Evolutionary conservation across 2,329 filamentous ascomycete species (phyloP), one percentile per base, ranked within the genome.

Genomic region (Decorospora gaudefroyi): DNA sequence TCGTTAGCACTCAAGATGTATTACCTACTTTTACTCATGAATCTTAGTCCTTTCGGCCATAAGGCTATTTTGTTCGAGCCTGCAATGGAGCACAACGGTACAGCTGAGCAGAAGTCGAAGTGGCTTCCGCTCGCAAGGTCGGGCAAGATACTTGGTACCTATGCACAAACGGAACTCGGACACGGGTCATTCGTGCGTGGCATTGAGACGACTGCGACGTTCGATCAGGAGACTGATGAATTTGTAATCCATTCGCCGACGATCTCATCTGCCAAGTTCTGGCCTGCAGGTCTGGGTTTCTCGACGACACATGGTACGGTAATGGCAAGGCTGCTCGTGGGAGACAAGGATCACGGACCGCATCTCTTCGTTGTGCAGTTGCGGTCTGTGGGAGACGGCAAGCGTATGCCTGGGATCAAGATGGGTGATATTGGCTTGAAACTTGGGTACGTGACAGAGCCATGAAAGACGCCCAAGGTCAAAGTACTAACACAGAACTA

Each of bases 321-420:
- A 1, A 72, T 78, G 17, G 76, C 76, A 0, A 74, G 76, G 32
- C 58, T 78, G 0, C 53, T 76, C 13, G 61, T 77, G 7, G 71
- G 71, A 4, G 19, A 36, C 3, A 31, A 49, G 23, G 45, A 22
- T 5, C 63, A 76, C 42, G 76, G 76, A 0, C 74, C 74, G 3
- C 76, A 78, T 57, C 69, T 74, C 8, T 79, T 78, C 51, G 71
- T 79, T 28, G 73, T 78, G 4, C 76, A 77, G 51, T 72, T 79
- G n/a, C 61, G 76, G 18, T 48, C 40, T 4, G 68, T 76, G 6
- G 29, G 47, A 41, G 66, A 74, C 59, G 70, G 74, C 30, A 75
- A 69, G 2, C 72, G 76, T 45, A 54, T 73, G 46, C 72, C 74
- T 3, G 75, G 75, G 0, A 72, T 79, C 36, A 67, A 72, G 1